Evolutionary conservation across 176 grass and related monocot genomes (phyloP).

Genomic region (Musa acuminata): DNA sequence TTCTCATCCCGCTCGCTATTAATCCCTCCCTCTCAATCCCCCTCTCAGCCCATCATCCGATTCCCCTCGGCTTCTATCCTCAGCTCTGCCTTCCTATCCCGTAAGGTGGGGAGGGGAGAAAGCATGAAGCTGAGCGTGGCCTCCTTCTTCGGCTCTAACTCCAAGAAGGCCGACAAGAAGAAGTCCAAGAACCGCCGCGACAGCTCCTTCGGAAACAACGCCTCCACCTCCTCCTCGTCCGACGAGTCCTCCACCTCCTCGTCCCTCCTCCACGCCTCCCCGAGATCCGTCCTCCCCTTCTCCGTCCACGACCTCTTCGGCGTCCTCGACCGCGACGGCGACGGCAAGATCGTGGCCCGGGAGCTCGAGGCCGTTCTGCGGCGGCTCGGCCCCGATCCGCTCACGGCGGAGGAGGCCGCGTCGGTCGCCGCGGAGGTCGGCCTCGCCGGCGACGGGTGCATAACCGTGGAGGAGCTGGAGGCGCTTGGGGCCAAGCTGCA

Average conservation of each 20-base stretch:
- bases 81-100: no score
- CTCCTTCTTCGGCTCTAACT: not conserved
- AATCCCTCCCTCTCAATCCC: no score
- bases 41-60: no score
- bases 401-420: conserved; percentile 30
- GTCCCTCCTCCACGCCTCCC: not conserved
- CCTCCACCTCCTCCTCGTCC: not conserved
- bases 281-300: not conserved
- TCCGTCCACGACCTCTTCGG: not conserved
- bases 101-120: not conserved
- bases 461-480: not conserved
- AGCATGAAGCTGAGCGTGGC: not conserved
- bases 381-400: not conserved
- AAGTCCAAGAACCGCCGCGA: no score
- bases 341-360: not conserved
- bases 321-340: not conserved
- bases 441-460: not conserved
- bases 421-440: conserved; percentile 19
- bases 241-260: not conserved
- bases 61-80: no score
- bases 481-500: not conserved
- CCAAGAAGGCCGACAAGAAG: not conserved
- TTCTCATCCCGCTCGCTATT: no score
- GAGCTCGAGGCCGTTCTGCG: conserved; percentile 2
- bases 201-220: not conserved